phyloP scores from a whole-genome alignment of 345 rosid genomes.

The Balakata baccata region DNA sequence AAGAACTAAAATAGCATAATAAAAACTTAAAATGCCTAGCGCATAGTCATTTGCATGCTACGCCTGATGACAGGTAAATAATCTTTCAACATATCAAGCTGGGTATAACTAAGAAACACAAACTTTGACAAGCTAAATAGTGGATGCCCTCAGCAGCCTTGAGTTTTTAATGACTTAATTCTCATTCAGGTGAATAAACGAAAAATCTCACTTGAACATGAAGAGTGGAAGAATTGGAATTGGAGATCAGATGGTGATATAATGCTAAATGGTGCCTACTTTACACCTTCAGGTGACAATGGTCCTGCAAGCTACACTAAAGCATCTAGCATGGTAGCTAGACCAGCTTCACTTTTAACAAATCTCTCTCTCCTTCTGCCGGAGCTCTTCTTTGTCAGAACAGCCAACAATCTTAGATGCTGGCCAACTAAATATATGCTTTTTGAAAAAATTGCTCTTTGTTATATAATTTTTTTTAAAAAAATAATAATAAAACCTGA shows the following conservation, averaged over 20 bases:
- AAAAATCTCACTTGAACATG: neutral
- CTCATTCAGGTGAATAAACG: constrained; percentile 18
- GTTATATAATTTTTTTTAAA: neutral
- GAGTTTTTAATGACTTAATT: neutral
- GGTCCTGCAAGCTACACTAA: constrained; percentile 20
- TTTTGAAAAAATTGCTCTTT: neutral
- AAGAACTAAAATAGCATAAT: neutral
- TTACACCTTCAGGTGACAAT: constrained; percentile 15
- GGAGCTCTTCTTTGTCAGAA: constrained; percentile 16
- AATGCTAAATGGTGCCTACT: constrained; percentile 21
- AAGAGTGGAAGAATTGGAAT: constrained; percentile 21
- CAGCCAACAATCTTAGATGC: constrained; percentile 3
- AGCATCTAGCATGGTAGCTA: constrained; percentile 27
- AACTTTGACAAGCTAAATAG: constrained; percentile 5
- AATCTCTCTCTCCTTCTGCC: constrained; percentile 4
- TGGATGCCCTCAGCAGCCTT: neutral
- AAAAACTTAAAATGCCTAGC: neutral
- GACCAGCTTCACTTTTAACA: constrained; percentile 17
- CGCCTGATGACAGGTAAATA: neutral
- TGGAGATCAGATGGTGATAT: constrained; percentile 28
- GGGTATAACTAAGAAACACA: neutral
- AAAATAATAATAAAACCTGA: neutral
- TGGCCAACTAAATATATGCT: neutral
- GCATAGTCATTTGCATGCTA: neutral
- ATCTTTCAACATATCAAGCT: neutral